Evolutionary conservation across 805 yeast genomes (phyloP), one percentile per base, ranked within the genome.

Genomic region (Starmerella sirachaensis): DNA sequence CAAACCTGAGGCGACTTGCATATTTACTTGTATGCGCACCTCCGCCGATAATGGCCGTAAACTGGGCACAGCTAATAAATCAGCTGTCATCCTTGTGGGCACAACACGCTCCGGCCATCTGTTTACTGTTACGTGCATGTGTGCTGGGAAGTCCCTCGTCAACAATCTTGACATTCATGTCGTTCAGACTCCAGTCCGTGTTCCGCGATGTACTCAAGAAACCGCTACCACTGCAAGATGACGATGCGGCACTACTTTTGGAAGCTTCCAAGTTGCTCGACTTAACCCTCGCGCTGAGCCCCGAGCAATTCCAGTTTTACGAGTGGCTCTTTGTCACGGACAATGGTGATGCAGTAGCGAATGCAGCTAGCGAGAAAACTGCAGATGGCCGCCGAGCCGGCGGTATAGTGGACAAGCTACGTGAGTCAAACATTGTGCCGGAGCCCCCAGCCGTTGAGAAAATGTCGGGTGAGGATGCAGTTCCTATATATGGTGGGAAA

Each of bases 291-390:
- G 64, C 78, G 2, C 48, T 85, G 40, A 72, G 75, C 25, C 67
- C 68, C 29, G 96, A 86, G 53, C 94, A 84, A 41, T 68, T 88
- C 64, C 77, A 76, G 58, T 53, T 72, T 57, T 57, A 72, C 44
- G 91, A 84, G 51, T 88, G 97, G 97, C 62, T 91, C 2, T 91
- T 84, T 53, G 70, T 88, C 9, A 67, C 76, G 19, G 83, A 79
- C 49, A 74, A 72, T 13, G 65, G 74, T 13, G 77, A 74, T 42
- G 74, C 78, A 14, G 65, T 70, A 21, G 32, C 31, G n/a, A 30
- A 30, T 6, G 35, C 35, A 3, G 26, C 32, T 8, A 6, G 14
- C 18, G 4, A 27, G 20, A 8, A 13, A 6, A 12, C 24, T 22
- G 24, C 24, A 11, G 11, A 9, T 24, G 29, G 18, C 5, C n/a